Evolutionary conservation across 148 eudicot species (phyloP).

Genomic region (Amaranthus cruentus): DNA sequence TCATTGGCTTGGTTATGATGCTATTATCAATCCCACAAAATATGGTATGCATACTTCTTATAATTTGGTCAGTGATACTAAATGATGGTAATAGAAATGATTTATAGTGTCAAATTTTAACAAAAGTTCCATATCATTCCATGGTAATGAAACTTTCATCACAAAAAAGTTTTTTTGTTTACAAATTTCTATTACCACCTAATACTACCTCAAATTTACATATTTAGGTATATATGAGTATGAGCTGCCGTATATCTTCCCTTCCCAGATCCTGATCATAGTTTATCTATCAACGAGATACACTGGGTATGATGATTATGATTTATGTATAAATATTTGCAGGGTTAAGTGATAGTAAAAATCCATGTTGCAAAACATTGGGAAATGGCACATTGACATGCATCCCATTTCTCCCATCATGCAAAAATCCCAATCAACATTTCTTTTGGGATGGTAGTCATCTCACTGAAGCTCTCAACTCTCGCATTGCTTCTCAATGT

Average conservation of each 20-base stretch:
- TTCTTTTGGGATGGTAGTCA: conserved; percentile 61
- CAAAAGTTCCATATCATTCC: too few relatives aligned
- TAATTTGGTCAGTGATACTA: too few relatives aligned
- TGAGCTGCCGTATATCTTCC: too few relatives aligned
- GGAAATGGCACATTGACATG: conserved; percentile 37
- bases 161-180: too few relatives aligned
- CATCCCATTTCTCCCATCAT: conserved; percentile 31
- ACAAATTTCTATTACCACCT: too few relatives aligned
- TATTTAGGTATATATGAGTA: too few relatives aligned
- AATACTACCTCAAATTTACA: too few relatives aligned
- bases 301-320: neutral
- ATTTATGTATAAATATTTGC: neutral
- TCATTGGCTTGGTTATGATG: conserved; percentile 25
- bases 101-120: too few relatives aligned
- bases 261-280: too few relatives aligned
- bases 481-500: conserved; percentile 28
- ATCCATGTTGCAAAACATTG: conserved; percentile 50
- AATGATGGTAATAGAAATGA: too few relatives aligned
- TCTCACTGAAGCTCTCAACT: conserved; percentile 40
- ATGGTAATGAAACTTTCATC: too few relatives aligned
- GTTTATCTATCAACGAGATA: too few relatives aligned
- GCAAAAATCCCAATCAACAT: conserved; percentile 28
- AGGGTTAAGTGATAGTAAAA: conserved; percentile 43
- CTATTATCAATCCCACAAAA: conserved; percentile 10
- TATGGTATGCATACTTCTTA: conserved; percentile 7